A percentile compares a stretch with the other conserved stretches of the same genome.
Conservation (phyloP, 208 protist species). For the Leishmania lainsoni region DNA sequence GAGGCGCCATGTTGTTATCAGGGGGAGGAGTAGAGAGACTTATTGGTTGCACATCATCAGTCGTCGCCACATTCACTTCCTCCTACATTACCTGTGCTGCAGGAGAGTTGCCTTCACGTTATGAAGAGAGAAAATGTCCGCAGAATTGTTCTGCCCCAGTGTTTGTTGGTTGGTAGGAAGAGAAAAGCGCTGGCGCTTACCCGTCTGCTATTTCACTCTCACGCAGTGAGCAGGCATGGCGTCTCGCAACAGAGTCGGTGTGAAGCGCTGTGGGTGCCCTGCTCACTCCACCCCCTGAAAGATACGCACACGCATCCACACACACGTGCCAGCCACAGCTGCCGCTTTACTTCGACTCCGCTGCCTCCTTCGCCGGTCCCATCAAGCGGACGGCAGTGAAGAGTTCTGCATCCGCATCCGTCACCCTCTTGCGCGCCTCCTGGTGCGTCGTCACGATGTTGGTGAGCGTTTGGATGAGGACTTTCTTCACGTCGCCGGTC, state of each 20-base stretch:
- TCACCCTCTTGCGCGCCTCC: slow-evolving; percentile 84
- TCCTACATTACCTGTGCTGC: background rate
- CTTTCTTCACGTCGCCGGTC: slow-evolving; percentile 97
- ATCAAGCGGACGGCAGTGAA: slow-evolving; percentile 71
- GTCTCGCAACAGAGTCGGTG: too few species aligned
- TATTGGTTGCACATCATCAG: too few species aligned
- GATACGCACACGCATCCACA: background rate
- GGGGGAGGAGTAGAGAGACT: background rate
- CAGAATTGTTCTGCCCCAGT: background rate
- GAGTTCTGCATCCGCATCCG: slow-evolving; percentile 85
- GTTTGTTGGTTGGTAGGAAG: background rate
- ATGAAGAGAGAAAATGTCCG: background rate
- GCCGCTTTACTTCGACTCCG: background rate
- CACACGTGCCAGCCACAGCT: too few species aligned
- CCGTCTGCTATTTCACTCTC: background rate
- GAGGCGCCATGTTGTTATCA: background rate
- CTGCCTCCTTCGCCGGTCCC: slow-evolving; percentile 59
- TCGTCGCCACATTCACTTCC: background rate
- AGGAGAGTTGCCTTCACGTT: background rate
- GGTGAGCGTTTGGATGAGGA: slow-evolving; percentile 92
- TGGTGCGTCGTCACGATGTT: slow-evolving; percentile 91
- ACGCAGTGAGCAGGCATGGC: background rate
- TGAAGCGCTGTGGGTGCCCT: background rate
- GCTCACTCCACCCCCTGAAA: background rate
- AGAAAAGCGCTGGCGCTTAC: too few species aligned